phyloP scores from a whole-genome alignment of 2,329 filamentous ascomycete species.

The Xylariomycetidae sp. region DNA sequence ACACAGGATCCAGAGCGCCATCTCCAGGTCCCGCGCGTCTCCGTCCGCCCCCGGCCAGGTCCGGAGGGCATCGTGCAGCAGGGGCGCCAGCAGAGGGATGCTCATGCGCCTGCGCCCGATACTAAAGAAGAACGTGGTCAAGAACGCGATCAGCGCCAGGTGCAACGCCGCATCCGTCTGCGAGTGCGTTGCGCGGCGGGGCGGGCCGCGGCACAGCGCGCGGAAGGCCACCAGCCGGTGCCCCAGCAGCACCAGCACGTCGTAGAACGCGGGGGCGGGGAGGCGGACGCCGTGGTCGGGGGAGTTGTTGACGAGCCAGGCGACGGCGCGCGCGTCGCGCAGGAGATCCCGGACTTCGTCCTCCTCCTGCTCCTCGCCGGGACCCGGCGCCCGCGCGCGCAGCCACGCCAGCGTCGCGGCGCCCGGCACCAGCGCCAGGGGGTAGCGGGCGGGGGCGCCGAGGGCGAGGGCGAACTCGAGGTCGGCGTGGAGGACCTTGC shows the following conservation, averaged over 20 bases:
- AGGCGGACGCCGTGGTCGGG: conserved; percentile 8
- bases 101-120: conserved; percentile 12
- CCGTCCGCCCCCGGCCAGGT: not conserved
- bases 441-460: conserved; percentile 13
- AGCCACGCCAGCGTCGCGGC: conserved; percentile 3
- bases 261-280: conserved; percentile 18
- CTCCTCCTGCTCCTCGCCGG: not conserved
- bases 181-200: not conserved
- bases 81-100: conserved; percentile 8
- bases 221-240: conserved; percentile 20
- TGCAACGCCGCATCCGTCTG: conserved; percentile 15
- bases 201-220: conserved; percentile 1
- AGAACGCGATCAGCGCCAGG: conserved; percentile 20
- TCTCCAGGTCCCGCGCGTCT: conserved; percentile 6
- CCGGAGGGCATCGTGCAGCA: conserved; percentile 2
- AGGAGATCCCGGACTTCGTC: conserved; percentile 6
- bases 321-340: conserved; percentile 10
- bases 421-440: conserved; percentile 3
- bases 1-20: conserved; percentile 18
- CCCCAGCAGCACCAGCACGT: conserved; percentile 17
- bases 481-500: conserved; percentile 20
- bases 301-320: conserved; percentile 14
- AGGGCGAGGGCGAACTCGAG: conserved; percentile 19
- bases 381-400: not conserved
- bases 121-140: conserved; percentile 16